phyloP scores from a whole-genome alignment of 768 basidiomycete species.

The Suillus subluteus region DNA sequence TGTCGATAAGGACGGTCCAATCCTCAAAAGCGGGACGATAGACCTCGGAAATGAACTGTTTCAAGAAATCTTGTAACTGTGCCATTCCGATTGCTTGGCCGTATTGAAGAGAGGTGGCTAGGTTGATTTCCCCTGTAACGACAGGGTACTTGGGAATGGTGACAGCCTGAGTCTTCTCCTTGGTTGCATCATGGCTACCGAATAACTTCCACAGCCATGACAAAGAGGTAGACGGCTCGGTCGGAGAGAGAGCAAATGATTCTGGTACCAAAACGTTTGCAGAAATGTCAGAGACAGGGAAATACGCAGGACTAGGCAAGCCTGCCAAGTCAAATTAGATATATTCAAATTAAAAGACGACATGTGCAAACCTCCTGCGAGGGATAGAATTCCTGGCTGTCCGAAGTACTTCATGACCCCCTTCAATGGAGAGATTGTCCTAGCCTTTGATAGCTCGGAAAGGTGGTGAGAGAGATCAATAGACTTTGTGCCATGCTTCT shows the following conservation, averaged over 20 bases:
- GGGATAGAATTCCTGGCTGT: constrained; percentile 53
- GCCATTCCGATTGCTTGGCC: constrained; percentile 27
- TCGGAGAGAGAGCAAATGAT: constrained; percentile 45
- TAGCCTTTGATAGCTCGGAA: constrained; percentile 53
- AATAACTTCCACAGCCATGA: constrained; percentile 67
- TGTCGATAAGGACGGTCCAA: constrained; percentile 57
- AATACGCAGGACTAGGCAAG: constrained; percentile 67
- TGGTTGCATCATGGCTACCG: constrained; percentile 29
- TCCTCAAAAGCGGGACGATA: constrained; percentile 66
- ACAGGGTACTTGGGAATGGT: constrained; percentile 65
- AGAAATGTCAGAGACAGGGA: constrained; percentile 67
- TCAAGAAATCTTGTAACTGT: constrained; percentile 44
- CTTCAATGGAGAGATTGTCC: constrained; percentile 64
- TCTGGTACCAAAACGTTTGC: constrained; percentile 56
- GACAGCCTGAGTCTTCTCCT: constrained; percentile 51
- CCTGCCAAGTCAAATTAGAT: constrained; percentile 41
- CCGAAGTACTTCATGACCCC: constrained; percentile 62
- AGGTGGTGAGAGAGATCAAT: constrained; percentile 77
- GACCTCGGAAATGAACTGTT: constrained; percentile 30
- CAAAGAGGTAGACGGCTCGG: constrained; percentile 36
- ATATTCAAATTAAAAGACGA: constrained; percentile 1
- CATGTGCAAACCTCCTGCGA: constrained; percentile 66
- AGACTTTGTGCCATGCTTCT: constrained; percentile 44
- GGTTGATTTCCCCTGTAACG: constrained; percentile 51
- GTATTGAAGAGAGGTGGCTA: constrained; percentile 75